Evolutionary conservation across 1,139 yeast genomes (phyloP), one percentile per base, ranked within the genome.

Genomic region (Magnusiomyces ingens): DNA sequence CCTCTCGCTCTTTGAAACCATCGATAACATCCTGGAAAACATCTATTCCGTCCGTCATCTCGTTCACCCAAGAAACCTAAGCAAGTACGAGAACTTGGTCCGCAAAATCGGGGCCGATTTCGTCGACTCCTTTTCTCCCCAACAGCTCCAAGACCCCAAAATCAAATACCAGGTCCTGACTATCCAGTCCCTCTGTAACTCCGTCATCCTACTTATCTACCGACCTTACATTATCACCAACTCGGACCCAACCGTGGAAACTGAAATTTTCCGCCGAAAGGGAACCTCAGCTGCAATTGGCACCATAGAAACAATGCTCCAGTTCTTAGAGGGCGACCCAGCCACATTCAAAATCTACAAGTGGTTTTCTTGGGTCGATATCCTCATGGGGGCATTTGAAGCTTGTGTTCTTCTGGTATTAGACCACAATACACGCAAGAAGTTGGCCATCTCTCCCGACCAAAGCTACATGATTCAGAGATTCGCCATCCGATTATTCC

Each of bases 321-420:
- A 35, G 13, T 19, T 45, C 15, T 13, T 45, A 12, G 45, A 41
- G 19, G 15, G 21, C 8, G 42, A 45, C 32, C 32, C 19, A 45
- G 29, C 29, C 15, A 18, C 29, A 6, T 36, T 35, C 15, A 40
- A 45, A 18, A 45, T 29, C 2, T 45, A 45, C 17, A 36, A 36
- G 13, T 45, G 48, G 48, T 45, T 45, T 45, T 12, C 48, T 29
- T 45, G 48, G 48, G 26, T 17, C n/a, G 48, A 45, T 19, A 45
- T 45, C 2, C 32, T n/a, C 8, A 29, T 45, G 48, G 48, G 38
- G 4, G 48, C 48, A 6, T 45, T 45, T 45, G 32, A 45, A 45
- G 48, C 21, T 2, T 45, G 38, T n/a, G 48, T 45, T 15, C 32
- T 45, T 13, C 13, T 45, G 17, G n/a, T 19, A n/a, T 12, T 45